phyloP scores from a whole-genome alignment of 331 rosid genomes.

The Malus hybrid region DNA sequence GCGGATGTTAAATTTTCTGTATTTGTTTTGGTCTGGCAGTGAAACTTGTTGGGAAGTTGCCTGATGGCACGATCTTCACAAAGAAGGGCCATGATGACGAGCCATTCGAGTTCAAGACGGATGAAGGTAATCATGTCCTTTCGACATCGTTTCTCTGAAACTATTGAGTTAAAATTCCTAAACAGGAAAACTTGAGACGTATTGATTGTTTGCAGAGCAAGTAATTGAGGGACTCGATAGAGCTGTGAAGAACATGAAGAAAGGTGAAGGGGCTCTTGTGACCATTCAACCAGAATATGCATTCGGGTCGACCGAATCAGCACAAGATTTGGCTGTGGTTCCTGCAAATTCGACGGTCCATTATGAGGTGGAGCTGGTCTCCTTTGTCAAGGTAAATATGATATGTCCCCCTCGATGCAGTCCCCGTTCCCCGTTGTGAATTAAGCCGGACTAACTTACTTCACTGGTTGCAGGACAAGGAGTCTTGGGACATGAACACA shows the following conservation, averaged over 20 bases:
- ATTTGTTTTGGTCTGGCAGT: slow-evolving; percentile 30
- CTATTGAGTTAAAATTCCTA: background rate
- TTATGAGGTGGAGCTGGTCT: slow-evolving; percentile 36
- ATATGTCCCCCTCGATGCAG: background rate
- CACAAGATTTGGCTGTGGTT: slow-evolving; percentile 36
- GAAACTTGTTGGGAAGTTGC: slow-evolving; percentile 59
- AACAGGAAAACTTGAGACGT: too few species aligned
- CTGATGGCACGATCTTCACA: slow-evolving; percentile 49
- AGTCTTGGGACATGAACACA: slow-evolving; percentile 38
- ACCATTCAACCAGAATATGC: slow-evolving; percentile 42
- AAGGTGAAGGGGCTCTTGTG: slow-evolving; percentile 35
- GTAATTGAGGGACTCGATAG: slow-evolving; percentile 42
- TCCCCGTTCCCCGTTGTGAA: background rate
- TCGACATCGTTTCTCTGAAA: too few species aligned
- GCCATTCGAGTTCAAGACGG: slow-evolving; percentile 61
- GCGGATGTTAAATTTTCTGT: background rate
- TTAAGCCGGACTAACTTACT: background rate
- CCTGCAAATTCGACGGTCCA: slow-evolving; percentile 33
- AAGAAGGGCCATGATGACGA: slow-evolving; percentile 53
- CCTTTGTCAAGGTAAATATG: slow-evolving; percentile 32
- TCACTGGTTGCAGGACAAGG: slow-evolving; percentile 26
- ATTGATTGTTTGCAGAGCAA: slow-evolving; percentile 17
- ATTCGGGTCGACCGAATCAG: slow-evolving; percentile 28
- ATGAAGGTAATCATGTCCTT: slow-evolving; percentile 40
- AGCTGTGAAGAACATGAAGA: slow-evolving; percentile 42